Evolutionary conservation across 305 asterid genomes (phyloP).

Genomic region (Rubia tinctorum): DNA sequence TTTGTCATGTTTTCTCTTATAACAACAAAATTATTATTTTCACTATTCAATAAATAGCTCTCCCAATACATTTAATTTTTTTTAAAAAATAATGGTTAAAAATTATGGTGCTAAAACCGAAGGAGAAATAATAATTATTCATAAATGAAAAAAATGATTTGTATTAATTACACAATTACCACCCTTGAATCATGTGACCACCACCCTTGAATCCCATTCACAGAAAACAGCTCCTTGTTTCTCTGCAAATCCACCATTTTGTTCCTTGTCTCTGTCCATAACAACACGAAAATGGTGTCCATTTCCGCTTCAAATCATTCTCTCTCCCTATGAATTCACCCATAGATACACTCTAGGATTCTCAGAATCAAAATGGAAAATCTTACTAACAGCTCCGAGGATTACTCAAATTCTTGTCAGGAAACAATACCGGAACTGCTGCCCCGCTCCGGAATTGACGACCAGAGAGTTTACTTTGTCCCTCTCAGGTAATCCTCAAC

Average conservation of each 20-base stretch:
- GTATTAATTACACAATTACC: not conserved
- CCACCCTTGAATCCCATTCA: too few species aligned
- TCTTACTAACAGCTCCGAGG: constrained; percentile 29
- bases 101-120: too few species aligned
- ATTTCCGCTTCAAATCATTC: constrained; percentile 54
- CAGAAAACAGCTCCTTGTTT: constrained; percentile 40
- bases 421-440: constrained; percentile 30
- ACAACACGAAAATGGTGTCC: constrained; percentile 16
- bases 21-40: too few species aligned
- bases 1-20: too few species aligned
- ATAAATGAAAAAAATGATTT: not conserved
- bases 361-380: constrained; percentile 27
- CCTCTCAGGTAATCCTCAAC: constrained; percentile 61
- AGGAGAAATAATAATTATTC: not conserved
- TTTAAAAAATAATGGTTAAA: too few species aligned
- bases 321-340: constrained; percentile 25
- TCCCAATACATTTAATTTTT: too few species aligned
- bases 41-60: too few species aligned
- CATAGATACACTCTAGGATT: not conserved
- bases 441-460: constrained; percentile 42
- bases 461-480: constrained; percentile 80
- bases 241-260: constrained; percentile 62
- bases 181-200: not conserved
- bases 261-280: constrained; percentile 20
- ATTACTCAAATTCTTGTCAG: constrained; percentile 25